phyloP scores from a whole-genome alignment of 768 basidiomycete species.

The Panaeolus cyanescens region DNA sequence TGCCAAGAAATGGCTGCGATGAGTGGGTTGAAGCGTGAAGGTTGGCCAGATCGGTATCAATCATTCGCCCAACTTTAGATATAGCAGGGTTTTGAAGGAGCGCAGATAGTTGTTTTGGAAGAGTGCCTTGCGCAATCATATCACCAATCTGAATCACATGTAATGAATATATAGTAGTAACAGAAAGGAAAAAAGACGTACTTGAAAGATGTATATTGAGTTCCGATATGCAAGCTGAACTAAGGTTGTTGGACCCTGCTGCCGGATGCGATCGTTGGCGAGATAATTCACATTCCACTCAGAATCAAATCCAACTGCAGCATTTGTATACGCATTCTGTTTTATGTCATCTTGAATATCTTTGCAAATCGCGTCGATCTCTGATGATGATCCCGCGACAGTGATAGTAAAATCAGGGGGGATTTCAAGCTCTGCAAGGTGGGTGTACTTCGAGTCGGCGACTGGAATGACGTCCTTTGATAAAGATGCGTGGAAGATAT shows the following conservation, averaged over 20 bases:
- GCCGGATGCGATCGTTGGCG: constrained; percentile 4
- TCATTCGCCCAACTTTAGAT: constrained; percentile 22
- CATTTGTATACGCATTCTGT: constrained; percentile 1
- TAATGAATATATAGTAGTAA: no score
- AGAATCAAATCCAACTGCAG: constrained; percentile 21
- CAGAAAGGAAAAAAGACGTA: constrained; percentile 9
- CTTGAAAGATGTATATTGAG: constrained; percentile 20
- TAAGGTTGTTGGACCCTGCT: constrained; percentile 12
- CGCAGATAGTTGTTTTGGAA: constrained; percentile 14
- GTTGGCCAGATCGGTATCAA: constrained; percentile 20
- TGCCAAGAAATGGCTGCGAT: constrained; percentile 21
- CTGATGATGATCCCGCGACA: background rate
- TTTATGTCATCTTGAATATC: constrained; percentile 13
- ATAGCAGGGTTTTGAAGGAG: constrained; percentile 16
- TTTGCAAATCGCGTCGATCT: constrained; percentile 14
- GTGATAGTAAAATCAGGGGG: constrained; percentile 8
- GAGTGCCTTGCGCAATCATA: constrained; percentile 11
- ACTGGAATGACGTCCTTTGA: constrained; percentile 7
- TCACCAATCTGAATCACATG: constrained; percentile 14
- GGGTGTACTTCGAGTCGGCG: constrained; percentile 24
- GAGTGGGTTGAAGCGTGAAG: constrained; percentile 17
- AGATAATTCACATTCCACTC: constrained; percentile 21
- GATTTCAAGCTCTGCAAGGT: constrained; percentile 14
- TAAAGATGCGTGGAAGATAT: constrained; percentile 19
- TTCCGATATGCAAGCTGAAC: constrained; percentile 20